phyloP scores from a whole-genome alignment of 495 filamentous ascomycete species.

The Peziza echinospora region DNA sequence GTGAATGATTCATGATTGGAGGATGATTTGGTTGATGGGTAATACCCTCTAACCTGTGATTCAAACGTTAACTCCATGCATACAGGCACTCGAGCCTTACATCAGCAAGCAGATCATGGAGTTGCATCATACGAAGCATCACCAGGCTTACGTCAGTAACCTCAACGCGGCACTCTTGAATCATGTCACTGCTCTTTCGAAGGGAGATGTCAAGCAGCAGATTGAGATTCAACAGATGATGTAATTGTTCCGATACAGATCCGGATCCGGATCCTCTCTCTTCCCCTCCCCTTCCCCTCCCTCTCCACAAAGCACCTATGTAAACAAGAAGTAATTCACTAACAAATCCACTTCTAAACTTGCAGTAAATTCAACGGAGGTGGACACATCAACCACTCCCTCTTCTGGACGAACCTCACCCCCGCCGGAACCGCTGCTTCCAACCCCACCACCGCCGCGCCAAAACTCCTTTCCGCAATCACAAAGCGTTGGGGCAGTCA shows the following conservation, averaged over 20 bases:
- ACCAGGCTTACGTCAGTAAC: conserved; percentile 56
- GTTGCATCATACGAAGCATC: conserved; percentile 52
- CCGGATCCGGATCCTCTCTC: too few species aligned
- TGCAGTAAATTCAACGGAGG: conserved; percentile 20
- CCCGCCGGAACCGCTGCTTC: conserved; percentile 42
- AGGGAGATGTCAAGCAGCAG: not conserved
- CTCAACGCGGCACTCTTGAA: conserved; percentile 28
- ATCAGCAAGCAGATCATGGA: conserved; percentile 99
- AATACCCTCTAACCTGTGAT: too few species aligned
- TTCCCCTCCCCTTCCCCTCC: too few species aligned
- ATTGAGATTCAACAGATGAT: not conserved
- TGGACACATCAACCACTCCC: conserved; percentile 79
- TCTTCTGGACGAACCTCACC: conserved; percentile 98
- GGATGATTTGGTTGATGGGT: too few species aligned
- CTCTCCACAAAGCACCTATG: too few species aligned
- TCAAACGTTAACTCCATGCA: too few species aligned
- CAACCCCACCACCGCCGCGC: conserved; percentile 39
- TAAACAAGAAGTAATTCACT: too few species aligned
- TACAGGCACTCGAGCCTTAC: conserved; percentile 61
- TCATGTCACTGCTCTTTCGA: not conserved
- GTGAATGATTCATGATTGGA: too few species aligned
- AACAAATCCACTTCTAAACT: too few species aligned
- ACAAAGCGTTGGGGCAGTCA: conserved; percentile 58
- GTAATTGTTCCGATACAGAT: not conserved
- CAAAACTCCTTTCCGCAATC: conserved; percentile 41